phyloP scores from a whole-genome alignment of 2,329 filamentous ascomycete species.

The Trichophyton schoenleinii region DNA sequence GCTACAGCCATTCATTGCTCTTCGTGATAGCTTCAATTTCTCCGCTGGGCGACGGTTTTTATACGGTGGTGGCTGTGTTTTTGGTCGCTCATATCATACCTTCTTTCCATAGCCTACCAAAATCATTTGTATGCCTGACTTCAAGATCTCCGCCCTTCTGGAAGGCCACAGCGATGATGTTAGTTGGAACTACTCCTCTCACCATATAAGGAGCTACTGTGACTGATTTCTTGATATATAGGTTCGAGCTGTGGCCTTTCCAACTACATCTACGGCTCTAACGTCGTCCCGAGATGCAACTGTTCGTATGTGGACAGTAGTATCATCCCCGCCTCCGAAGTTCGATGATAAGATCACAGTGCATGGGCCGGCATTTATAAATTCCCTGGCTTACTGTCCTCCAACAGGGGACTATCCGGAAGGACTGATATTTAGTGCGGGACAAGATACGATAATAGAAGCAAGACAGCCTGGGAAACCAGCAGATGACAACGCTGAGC shows the following conservation, averaged over 20 bases:
- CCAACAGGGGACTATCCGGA: conserved; percentile 57
- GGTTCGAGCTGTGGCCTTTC: conserved; percentile 80
- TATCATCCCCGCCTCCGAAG: conserved; percentile 50
- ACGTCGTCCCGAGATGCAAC: conserved; percentile 88
- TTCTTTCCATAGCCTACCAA: background rate
- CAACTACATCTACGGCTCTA: conserved; percentile 56
- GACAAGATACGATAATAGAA: conserved; percentile 87
- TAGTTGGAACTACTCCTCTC: conserved; percentile 27
- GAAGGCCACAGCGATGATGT: conserved; percentile 90
- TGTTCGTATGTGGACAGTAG: conserved; percentile 71
- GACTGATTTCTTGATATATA: conserved; percentile 27
- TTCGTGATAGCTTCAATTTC: background rate
- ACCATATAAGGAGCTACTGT: conserved; percentile 12
- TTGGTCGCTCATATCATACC: background rate
- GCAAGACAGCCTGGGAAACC: conserved; percentile 59
- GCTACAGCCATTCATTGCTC: background rate
- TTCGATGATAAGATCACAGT: conserved; percentile 70
- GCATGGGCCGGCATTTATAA: conserved; percentile 76
- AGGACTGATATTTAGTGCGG: conserved; percentile 74
- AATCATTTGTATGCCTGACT: conserved; percentile 53
- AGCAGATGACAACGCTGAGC: conserved; percentile 65
- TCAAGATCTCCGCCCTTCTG: conserved; percentile 85
- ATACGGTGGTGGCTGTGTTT: background rate
- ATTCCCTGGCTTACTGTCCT: conserved; percentile 64
- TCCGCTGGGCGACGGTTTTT: background rate